These are phyloP conservation scores for Nicotiana obtusifolia DNA, from an alignment of 257 asterid species.

Conservation along the genomic window DNA sequence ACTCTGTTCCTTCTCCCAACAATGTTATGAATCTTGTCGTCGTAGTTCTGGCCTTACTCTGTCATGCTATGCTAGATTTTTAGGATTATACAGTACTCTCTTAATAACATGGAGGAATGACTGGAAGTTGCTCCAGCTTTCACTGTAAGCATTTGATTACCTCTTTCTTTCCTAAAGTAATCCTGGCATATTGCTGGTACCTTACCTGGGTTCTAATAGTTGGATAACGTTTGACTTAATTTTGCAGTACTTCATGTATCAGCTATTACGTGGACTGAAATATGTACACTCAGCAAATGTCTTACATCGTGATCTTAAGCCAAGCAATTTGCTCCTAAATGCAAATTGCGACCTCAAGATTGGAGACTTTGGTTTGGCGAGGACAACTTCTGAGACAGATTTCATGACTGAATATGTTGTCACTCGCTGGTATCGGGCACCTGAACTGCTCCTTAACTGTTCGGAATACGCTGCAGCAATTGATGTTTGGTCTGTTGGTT, in stretches of 20 bases:
- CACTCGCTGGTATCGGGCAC: slow-evolving; percentile 92
- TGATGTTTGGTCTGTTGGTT: slow-evolving; percentile 88
- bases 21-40: background rate
- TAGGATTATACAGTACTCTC: background rate
- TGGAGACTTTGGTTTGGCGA: slow-evolving; percentile 89
- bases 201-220: background rate
- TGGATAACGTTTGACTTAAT: background rate
- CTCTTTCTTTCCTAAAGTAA: background rate
- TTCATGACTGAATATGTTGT: slow-evolving; percentile 94
- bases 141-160: background rate
- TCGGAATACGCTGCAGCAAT: slow-evolving; percentile 87
- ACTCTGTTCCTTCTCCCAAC: background rate
- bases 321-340: slow-evolving; percentile 72
- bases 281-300: slow-evolving; percentile 89
- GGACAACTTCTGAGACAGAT: slow-evolving; percentile 81
- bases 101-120: background rate
- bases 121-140: background rate
- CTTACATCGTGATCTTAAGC: slow-evolving; percentile 85
- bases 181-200: background rate
- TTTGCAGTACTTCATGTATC: slow-evolving; percentile 81
- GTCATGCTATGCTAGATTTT: background rate
- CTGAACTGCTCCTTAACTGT: slow-evolving; percentile 80
- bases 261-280: slow-evolving; percentile 69
- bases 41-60: background rate
- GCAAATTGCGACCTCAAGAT: slow-evolving; percentile 78